A percentile compares a stretch with the other conserved stretches of the same genome.
Conservation (phyloP, 108 stramenopile species). For the Fragilaria crotonensis region DNA sequence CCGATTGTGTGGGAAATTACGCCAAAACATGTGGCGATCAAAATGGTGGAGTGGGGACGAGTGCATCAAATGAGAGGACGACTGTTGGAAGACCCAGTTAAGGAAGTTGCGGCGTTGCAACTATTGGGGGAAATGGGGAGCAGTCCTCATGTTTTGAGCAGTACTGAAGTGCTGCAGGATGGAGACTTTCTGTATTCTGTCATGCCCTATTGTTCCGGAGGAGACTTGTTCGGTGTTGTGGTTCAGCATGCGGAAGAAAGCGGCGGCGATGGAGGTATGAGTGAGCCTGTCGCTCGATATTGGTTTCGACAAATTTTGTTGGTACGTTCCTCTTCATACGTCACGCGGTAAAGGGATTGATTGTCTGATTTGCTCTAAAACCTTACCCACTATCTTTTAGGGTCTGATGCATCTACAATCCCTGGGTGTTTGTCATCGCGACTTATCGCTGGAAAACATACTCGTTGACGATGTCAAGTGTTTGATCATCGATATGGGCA, state of each 20-base stretch:
- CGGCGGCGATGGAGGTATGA: conserved; percentile 70
- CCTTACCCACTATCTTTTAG: conserved; percentile 18
- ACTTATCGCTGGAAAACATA: conserved; percentile 87
- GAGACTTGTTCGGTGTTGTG: conserved; percentile 86
- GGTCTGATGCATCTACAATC: conserved; percentile 83
- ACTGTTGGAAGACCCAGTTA: conserved; percentile 83
- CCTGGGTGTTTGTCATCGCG: conserved; percentile 85
- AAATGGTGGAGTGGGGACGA: conserved; percentile 81
- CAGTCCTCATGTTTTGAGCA: conserved; percentile 64
- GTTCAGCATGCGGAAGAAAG: conserved; percentile 64
- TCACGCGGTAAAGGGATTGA: conserved; percentile 16
- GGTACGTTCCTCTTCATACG: conserved; percentile 39
- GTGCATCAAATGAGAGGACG: conserved; percentile 73
- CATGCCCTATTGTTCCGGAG: conserved; percentile 85
- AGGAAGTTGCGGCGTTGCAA: conserved; percentile 87
- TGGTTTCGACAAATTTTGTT: conserved; percentile 86
- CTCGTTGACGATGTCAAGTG: conserved; percentile 70
- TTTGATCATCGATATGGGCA: conserved; percentile 92
- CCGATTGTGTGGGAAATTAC: conserved; percentile 87
- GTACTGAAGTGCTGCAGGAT: conserved; percentile 76
- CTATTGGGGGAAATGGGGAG: conserved; percentile 35
- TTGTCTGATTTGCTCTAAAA: conserved; percentile 7
- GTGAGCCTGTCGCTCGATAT: conserved; percentile 74
- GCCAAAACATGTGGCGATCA: conserved; percentile 67
- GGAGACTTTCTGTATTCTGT: conserved; percentile 75